phyloP scores from a whole-genome alignment of 345 rosid species.

The Gossypium anomalum region DNA sequence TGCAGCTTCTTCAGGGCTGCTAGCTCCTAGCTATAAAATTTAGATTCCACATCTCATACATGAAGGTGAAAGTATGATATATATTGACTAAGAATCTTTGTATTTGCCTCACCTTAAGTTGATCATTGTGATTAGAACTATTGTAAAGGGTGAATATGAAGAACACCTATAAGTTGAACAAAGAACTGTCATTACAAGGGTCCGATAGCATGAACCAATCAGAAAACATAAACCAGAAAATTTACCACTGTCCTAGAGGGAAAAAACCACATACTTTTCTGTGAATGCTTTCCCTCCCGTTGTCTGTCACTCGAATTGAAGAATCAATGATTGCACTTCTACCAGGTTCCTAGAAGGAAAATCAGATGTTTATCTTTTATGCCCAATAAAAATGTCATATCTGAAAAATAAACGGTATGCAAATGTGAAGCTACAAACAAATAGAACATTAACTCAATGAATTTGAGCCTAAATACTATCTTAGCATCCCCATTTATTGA shows the following conservation, averaged over 20 bases:
- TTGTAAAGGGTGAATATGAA: slow-evolving; percentile 81
- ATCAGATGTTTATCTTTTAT: slow-evolving; percentile 11
- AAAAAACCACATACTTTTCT: slow-evolving; percentile 58
- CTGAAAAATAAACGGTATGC: background rate
- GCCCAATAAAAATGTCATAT: background rate
- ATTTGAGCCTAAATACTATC: background rate
- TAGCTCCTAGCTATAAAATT: slow-evolving; percentile 72
- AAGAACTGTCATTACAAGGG: slow-evolving; percentile 11
- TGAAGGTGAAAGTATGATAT: slow-evolving; percentile 10
- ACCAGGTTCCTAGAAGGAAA: slow-evolving; percentile 50
- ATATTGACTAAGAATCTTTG: slow-evolving; percentile 8
- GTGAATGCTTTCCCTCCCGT: slow-evolving; percentile 89
- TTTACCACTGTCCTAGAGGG: background rate
- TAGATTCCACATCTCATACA: slow-evolving; percentile 25
- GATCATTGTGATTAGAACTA: slow-evolving; percentile 81
- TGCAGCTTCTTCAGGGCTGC: slow-evolving; percentile 94
- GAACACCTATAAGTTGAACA: slow-evolving; percentile 55
- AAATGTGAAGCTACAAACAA: background rate
- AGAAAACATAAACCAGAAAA: slow-evolving; percentile 10
- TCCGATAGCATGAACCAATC: slow-evolving; percentile 4
- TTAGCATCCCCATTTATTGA: background rate
- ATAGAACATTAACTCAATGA: background rate
- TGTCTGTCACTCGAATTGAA: slow-evolving; percentile 86
- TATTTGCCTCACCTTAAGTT: slow-evolving; percentile 73
- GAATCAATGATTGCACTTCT: slow-evolving; percentile 78